Evolutionary conservation across 495 filamentous ascomycete species (phyloP), one percentile per base, ranked within the genome.

Genomic region (Neurospora sp.): DNA sequence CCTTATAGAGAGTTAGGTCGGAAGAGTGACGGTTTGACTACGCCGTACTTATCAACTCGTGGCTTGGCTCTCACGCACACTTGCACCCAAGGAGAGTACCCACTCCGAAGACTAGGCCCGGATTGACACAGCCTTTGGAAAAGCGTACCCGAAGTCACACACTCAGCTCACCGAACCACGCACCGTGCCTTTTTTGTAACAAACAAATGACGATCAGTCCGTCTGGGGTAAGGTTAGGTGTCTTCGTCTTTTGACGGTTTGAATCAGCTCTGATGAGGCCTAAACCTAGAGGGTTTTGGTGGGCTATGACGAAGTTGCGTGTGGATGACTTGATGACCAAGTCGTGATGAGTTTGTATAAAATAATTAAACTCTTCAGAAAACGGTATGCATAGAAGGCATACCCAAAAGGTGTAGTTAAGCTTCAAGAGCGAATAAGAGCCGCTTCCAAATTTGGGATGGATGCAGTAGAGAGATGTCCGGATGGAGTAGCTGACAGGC

Each of bases 401-500:
- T 65, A 65, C 22, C 22, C 27, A 14, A 65, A 35, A 17, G 27
- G 14, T 35, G 14, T 4, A 27, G 48, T 59, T 5, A 59, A 53
- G 20, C 20, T 27, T 27, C 20, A 53, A 27, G 48, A 27, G 48
- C 20, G 5, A 72, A 40, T 71, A 61, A 68, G 12, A 69, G 70
- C 59, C 35, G 73, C 70, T 71, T 69, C 70, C 70, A 74, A 70
- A 70, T 16, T 35, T 71, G 70, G 70, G 40, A 20, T 42, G 68
- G 75, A 41, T 70, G 68, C 70, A 70, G 73, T 40, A 68, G 14
- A 74, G 53, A 37, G 3, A 61, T 16, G 31, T 35, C 53, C 7
- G 69, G 75, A 7, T 73, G 71, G 73, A 73, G 69, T 71, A 75
- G 40, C 45, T 39, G 59, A n/a, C 16, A 38, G 75, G 37, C 38